Base-by-base conservation (phyloP, 2,329 filamentous ascomycete species). In the Juglanconis oblonga region DNA sequence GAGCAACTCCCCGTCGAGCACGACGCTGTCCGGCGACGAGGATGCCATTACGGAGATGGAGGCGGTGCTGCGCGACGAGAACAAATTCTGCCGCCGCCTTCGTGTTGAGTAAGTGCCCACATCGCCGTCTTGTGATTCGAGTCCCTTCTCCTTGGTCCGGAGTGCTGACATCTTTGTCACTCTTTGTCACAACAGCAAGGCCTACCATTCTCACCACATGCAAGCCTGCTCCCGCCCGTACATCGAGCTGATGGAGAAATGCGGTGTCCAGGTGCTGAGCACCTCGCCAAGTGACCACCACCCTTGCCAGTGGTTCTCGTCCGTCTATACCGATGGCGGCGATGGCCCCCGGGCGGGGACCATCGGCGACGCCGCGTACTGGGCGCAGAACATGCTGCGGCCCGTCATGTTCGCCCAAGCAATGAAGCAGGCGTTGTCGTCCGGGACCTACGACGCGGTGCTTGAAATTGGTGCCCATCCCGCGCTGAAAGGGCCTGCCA, bases 191-290 rank as follows among this genome's bases (percentile, higher is more conserved):
- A n/a, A n/a, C n/a, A n/a, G n/a, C 57, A 73, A 59, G 5, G 77
- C 77, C 0, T 79, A 78, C 50, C 73, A 76, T 57, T 76, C 74
- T 2, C 69, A 71, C 36, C 73, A 76, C 49, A 78, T 78, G 72
- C 31, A 32, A 0, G 51, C 57, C 8, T 62, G 58, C 51, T 11
- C 60, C 62, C 42, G 62, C 2, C 45, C 29, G 14, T 62, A 61
- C 38, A 32, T 67, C 10, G 53, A 52, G 31, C 35, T 33, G n/a
- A 49, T 66, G 11, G 13, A 42, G 2, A 31, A 31, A 8, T 60
- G 52, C 13, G 52, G 40, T 9, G 35, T 51, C 36, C 32, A 42
- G 24, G 13, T 52, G 29, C 31, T 40, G 0, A 9, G n/a, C n/a
- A n/a, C n/a, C n/a, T n/a, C 17, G 5, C n/a, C 47, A 7, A 35